Evolutionary conservation across 306 rosid species (phyloP), one percentile per base, ranked within the genome.

Genomic region (Trifolium repens): DNA sequence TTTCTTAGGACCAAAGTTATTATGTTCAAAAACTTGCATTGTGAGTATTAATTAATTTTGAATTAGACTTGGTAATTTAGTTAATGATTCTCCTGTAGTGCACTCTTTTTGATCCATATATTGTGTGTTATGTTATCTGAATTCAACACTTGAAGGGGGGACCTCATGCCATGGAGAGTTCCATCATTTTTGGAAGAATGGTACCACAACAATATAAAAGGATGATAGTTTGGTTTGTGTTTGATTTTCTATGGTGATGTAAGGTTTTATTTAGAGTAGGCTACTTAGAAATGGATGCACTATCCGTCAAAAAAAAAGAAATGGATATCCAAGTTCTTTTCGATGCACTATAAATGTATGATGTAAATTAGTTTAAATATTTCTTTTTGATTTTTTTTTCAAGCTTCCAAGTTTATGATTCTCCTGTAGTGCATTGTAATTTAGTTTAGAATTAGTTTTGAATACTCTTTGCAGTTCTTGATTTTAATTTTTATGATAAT

Each of bases 131-230:
- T 79, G 27, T 5, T 37, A 22, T 35, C 79, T 74, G 83, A 42
- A 79, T 72, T 22, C 47, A 15, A 9, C 83, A 44, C 67, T 65
- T 55, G 65, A 79, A 5, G 74, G 67, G n/a, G n/a, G 6, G 50
- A 37, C 32, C 87, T 91, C 40, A 26, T 13, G 71, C 97, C 97
- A 61, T 89, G 92, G 94, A 71, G 14, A 44, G 89, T 79, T 37
- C 47, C 46, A 63, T 34, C 46, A 1, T 34, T 14, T 71, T 71
- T 85, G 85, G 68, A 71, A 42, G 78, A 67, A 72, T 37, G 42
- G 42, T 84, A 61, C 74, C 79, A 32, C 74, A 65, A 24, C 35
- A 17, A 17, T 57, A 34, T 57, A 14, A 66, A 79, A 53, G 26
- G 42, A 22, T 63, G 44, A 3, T 40, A 43, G 62, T 44, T 44